Evolutionary conservation across 116 monocot genomes (phyloP).

Genomic region (Dioscorea cayenensis): DNA sequence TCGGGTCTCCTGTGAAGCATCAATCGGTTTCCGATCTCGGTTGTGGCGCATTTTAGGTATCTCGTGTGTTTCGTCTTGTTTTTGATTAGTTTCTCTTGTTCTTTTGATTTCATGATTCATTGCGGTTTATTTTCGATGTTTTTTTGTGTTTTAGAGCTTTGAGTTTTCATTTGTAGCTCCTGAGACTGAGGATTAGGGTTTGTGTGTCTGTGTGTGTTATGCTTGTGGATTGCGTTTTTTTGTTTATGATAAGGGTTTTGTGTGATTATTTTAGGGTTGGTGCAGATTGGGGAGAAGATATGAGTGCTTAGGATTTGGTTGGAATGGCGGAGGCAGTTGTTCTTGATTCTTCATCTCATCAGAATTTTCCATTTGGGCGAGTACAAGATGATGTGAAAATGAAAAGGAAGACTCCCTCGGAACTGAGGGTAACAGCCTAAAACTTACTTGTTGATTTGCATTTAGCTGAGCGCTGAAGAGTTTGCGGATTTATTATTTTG

Average conservation of each 20-base stretch:
- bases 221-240: too few species aligned
- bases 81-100: too few species aligned
- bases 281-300: conserved; percentile 5
- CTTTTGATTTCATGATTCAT: too few species aligned
- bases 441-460: too few species aligned
- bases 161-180: neutral
- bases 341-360: conserved; percentile 19
- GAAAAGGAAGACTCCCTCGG: conserved; percentile 69
- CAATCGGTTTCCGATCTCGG: too few species aligned
- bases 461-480: too few species aligned
- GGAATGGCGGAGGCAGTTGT: conserved; percentile 58
- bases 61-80: too few species aligned
- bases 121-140: too few species aligned
- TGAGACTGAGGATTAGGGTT: neutral
- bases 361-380: conserved; percentile 21
- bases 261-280: neutral
- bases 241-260: neutral
- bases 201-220: neutral
- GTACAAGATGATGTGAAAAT: conserved; percentile 12
- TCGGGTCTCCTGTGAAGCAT: too few species aligned
- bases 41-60: too few species aligned
- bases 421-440: conserved; percentile 40
- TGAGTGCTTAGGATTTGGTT: conserved; percentile 18
- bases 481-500: too few species aligned
- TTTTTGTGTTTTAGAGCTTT: neutral